Percentiles rank a stretch among this genome's conserved stretches.
phyloP scores from a whole-genome alignment of 2,329 filamentous ascomycete genomes.

The Truncatella angustata region DNA sequence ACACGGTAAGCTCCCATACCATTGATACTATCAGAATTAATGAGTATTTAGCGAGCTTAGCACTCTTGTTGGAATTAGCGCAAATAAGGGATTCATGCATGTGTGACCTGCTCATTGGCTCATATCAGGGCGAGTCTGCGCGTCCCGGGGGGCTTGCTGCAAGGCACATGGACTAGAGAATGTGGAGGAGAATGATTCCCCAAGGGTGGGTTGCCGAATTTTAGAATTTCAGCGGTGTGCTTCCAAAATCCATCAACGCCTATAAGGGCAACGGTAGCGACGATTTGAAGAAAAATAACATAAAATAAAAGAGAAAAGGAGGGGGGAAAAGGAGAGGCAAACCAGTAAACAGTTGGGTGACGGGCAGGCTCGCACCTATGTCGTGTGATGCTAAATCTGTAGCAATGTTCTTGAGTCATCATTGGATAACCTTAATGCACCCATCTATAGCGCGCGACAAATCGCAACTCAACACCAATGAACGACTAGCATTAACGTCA shows the following conservation, averaged over 20 bases:
- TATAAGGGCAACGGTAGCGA: neutral
- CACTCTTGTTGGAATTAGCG: conserved; percentile 2
- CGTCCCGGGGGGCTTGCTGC: conserved; percentile 2
- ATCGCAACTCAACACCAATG: neutral
- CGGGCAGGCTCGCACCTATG: neutral
- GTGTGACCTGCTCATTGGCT: neutral
- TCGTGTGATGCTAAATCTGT: neutral
- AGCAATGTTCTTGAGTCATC: neutral
- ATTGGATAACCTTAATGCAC: neutral
- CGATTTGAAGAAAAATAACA: neutral
- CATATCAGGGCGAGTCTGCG: neutral
- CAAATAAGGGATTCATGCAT: neutral
- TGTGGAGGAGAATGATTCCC: neutral
- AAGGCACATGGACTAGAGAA: conserved; percentile 4
- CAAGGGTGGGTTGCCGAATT: neutral
- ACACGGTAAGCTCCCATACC: neutral
- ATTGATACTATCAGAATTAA: neutral
- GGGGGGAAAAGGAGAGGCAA: no score
- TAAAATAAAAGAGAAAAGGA: no score
- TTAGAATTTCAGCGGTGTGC: no score
- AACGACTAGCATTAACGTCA: no score
- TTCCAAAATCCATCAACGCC: neutral
- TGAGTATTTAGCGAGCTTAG: neutral
- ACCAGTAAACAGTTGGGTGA: neutral
- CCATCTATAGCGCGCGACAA: conserved; percentile 3